Conservation (phyloP, 768 basidiomycete species). For the Dentipellis fragilis region DNA sequence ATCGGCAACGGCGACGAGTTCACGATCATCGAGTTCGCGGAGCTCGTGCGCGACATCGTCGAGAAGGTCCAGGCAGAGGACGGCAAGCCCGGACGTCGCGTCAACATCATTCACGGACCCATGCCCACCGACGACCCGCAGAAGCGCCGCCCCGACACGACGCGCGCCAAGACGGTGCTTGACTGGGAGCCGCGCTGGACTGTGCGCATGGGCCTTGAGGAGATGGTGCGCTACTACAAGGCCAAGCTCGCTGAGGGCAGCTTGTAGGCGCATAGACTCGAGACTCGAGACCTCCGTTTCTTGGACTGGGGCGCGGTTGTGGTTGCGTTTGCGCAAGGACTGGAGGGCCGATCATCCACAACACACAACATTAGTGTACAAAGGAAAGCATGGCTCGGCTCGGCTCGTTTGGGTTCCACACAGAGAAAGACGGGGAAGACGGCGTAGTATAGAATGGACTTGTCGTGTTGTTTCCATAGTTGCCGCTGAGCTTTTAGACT, state of each 20-base stretch:
- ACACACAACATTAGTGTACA: too few relatives aligned
- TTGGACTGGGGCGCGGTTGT: background rate
- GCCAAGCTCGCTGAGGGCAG: constrained; percentile 81
- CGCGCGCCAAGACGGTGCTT: constrained; percentile 74
- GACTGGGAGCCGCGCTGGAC: constrained; percentile 92
- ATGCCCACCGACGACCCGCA: constrained; percentile 93
- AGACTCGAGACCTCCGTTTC: background rate
- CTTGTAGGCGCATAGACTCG: constrained; percentile 30
- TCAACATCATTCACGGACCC: constrained; percentile 66
- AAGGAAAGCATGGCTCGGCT: too few relatives aligned
- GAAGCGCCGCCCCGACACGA: constrained; percentile 87
- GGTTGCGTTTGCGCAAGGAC: background rate
- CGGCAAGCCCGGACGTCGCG: constrained; percentile 42
- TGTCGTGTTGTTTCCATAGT: too few relatives aligned
- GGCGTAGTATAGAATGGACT: too few relatives aligned
- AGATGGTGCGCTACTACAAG: constrained; percentile 92
- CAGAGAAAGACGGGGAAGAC: too few relatives aligned
- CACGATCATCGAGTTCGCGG: constrained; percentile 90
- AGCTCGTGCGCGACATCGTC: constrained; percentile 85
- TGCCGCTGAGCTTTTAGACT: too few relatives aligned
- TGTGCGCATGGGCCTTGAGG: constrained; percentile 86
- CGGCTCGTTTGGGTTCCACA: too few relatives aligned
- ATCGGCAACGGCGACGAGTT: constrained; percentile 95
- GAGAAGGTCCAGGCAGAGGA: constrained; percentile 88
- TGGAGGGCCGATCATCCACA: too few relatives aligned